A percentile compares a stretch with the other conserved stretches of the same genome.
phyloP scores from a whole-genome alignment of 495 filamentous ascomycete genomes.

The Aspergillus bridgeri region DNA sequence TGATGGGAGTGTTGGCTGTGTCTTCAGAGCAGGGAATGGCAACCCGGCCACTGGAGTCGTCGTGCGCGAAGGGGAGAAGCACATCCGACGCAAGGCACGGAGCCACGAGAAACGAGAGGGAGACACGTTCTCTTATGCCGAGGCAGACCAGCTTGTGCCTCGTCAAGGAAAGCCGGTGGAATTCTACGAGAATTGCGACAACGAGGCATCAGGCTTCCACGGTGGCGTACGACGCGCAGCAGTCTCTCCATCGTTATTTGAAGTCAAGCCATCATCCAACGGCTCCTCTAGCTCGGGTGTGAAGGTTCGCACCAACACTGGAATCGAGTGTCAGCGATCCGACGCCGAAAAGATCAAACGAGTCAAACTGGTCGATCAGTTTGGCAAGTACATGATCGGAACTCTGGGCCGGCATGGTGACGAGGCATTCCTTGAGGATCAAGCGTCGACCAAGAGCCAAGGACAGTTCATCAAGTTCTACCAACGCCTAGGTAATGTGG shows the following conservation, averaged over 20 bases:
- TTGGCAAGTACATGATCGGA: slow-evolving; percentile 89
- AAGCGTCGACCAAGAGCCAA: slow-evolving; percentile 28
- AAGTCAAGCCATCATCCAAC: slow-evolving; percentile 26
- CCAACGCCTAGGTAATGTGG: slow-evolving; percentile 81
- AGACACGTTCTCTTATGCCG: slow-evolving; percentile 49
- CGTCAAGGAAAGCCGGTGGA: slow-evolving; percentile 63
- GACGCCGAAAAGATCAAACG: slow-evolving; percentile 69
- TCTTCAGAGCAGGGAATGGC: slow-evolving; percentile 63
- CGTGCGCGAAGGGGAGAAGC: slow-evolving; percentile 58
- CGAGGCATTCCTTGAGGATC: slow-evolving; percentile 30
- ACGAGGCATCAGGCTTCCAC: slow-evolving; percentile 37
- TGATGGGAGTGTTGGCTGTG: slow-evolving; percentile 78
- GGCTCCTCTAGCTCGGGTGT: slow-evolving; percentile 30
- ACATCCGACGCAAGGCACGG: slow-evolving; percentile 49
- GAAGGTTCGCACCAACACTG: slow-evolving; percentile 47
- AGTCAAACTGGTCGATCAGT: slow-evolving; percentile 82
- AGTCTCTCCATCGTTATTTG: slow-evolving; percentile 59
- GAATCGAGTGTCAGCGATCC: slow-evolving; percentile 48
- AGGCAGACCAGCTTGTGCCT: slow-evolving; percentile 64
- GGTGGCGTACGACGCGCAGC: slow-evolving; percentile 59
- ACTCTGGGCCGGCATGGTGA: slow-evolving; percentile 50
- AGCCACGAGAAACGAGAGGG: slow-evolving; percentile 54
- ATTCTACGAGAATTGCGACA: slow-evolving; percentile 73
- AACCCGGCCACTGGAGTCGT: slow-evolving; percentile 65
- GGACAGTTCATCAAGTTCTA: slow-evolving; percentile 80